Percentiles rank a stretch among this genome's conserved stretches.
Conservation (phyloP, 805 yeast species). For the Zygoascus biomembranicola region DNA sequence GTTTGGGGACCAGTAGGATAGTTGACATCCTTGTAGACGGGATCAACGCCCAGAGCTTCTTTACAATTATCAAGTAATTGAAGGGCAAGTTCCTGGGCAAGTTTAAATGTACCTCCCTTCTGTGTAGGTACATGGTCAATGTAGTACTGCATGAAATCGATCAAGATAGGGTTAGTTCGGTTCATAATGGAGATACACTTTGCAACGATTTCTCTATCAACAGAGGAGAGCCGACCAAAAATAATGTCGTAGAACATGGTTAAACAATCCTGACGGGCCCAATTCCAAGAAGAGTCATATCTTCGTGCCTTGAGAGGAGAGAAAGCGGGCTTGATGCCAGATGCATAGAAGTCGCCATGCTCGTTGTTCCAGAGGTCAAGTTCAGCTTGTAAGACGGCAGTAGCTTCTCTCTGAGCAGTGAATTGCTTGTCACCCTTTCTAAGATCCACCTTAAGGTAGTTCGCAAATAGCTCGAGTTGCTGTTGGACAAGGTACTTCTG, state of each 20-base stretch:
- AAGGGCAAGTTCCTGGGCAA: slow-evolving; percentile 84
- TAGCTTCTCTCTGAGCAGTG: slow-evolving; percentile 77
- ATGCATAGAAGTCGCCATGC: slow-evolving; percentile 88
- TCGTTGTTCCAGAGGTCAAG: slow-evolving; percentile 87
- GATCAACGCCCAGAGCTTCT: slow-evolving; percentile 69
- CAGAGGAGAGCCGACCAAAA: slow-evolving; percentile 82
- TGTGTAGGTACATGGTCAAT: slow-evolving; percentile 76
- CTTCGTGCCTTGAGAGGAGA: slow-evolving; percentile 89
- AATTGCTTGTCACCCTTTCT: slow-evolving; percentile 83
- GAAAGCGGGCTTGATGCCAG: slow-evolving; percentile 85
- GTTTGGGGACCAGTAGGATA: slow-evolving; percentile 96
- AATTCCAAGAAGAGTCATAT: slow-evolving; percentile 98
- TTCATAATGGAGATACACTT: slow-evolving; percentile 97
- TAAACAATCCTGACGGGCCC: slow-evolving; percentile 97
- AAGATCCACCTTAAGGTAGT: slow-evolving; percentile 87
- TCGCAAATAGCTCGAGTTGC: slow-evolving; percentile 86
- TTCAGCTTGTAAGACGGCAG: slow-evolving; percentile 75
- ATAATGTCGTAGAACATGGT: slow-evolving; percentile 92
- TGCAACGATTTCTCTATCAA: slow-evolving; percentile 92
- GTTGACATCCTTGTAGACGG: slow-evolving; percentile 92
- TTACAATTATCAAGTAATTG: slow-evolving; percentile 93
- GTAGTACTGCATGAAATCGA: slow-evolving; percentile 94
- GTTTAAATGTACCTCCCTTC: slow-evolving; percentile 86
- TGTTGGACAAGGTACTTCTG: slow-evolving; percentile 63
- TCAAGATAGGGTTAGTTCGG: slow-evolving; percentile 87